Conservation (phyloP, 140 eudicot genomes). For the Stevia rebaudiana region DNA sequence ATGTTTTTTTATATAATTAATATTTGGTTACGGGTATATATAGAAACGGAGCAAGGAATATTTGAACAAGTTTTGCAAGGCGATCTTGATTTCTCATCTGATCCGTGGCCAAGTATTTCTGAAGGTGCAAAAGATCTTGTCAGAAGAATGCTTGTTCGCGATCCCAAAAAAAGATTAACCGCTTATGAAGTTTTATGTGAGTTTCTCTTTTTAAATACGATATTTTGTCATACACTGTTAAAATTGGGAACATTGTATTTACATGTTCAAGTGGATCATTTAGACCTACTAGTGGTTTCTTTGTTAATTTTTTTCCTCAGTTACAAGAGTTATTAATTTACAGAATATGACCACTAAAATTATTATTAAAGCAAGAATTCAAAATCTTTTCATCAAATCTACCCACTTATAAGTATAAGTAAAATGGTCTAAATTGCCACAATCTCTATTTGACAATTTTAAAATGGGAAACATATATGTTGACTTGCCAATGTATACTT, state of each 20-base stretch:
- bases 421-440: background rate
- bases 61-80: slow-evolving; percentile 83
- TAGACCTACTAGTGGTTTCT: no score
- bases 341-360: no score
- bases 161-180: slow-evolving; percentile 61
- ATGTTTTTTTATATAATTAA: background rate
- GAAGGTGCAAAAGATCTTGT: slow-evolving; percentile 84
- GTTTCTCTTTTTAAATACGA: slow-evolving; percentile 20
- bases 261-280: no score
- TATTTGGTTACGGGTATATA: slow-evolving; percentile 2
- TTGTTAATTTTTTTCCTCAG: no score
- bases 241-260: no score
- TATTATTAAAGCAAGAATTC: no score
- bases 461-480: background rate
- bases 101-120: slow-evolving; percentile 93
- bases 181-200: slow-evolving; percentile 85
- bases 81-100: slow-evolving; percentile 74
- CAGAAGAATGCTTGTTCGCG: slow-evolving; percentile 76
- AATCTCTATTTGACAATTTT: background rate
- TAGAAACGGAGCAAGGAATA: slow-evolving; percentile 86
- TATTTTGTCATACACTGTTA: background rate
- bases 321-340: no score
- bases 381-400: background rate
- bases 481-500: background rate
- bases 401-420: background rate